phyloP scores from a whole-genome alignment of 2,329 filamentous ascomycete genomes.

The Aspergillus cejpii region DNA sequence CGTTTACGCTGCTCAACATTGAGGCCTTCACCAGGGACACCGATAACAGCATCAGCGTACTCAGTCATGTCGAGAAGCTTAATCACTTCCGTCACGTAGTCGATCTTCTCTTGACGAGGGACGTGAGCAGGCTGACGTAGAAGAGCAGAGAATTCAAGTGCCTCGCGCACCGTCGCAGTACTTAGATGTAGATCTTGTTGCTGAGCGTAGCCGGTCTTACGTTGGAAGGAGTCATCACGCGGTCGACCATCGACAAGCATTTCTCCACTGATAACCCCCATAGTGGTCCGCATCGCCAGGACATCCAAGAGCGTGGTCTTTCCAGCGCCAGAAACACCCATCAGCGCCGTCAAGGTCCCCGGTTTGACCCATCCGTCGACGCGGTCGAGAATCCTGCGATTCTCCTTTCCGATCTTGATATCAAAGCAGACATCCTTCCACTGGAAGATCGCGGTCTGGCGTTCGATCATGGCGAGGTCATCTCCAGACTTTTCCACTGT shows the following conservation, averaged over 20 bases:
- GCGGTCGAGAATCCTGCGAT: conserved; percentile 44
- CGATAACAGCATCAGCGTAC: conserved; percentile 82
- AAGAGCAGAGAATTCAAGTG: conserved; percentile 72
- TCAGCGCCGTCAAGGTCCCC: conserved; percentile 48
- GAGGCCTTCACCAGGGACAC: conserved; percentile 69
- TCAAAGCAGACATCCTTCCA: conserved; percentile 40
- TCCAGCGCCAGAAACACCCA: conserved; percentile 56
- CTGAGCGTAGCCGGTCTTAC: conserved; percentile 60
- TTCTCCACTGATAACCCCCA: conserved; percentile 58
- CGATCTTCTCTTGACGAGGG: conserved; percentile 64
- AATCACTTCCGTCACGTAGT: conserved; percentile 68
- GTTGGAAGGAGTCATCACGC: conserved; percentile 52
- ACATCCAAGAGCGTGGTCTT: conserved; percentile 56
- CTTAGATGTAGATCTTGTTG: conserved; percentile 70
- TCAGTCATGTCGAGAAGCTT: conserved; percentile 79
- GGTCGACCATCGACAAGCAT: conserved; percentile 58
- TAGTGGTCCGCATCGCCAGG: conserved; percentile 50
- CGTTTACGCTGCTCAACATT: conserved; percentile 59
- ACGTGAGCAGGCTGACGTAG: conserved; percentile 73
- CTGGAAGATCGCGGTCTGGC: conserved; percentile 69
- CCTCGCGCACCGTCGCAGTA: conserved; percentile 78
- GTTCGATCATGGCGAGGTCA: conserved; percentile 39
- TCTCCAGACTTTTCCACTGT: conserved; percentile 2
- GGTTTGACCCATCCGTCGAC: conserved; percentile 50
- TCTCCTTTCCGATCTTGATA: conserved; percentile 42